Base-by-base conservation (phyloP, 306 rosid species). In the Quercus gilva region DNA sequence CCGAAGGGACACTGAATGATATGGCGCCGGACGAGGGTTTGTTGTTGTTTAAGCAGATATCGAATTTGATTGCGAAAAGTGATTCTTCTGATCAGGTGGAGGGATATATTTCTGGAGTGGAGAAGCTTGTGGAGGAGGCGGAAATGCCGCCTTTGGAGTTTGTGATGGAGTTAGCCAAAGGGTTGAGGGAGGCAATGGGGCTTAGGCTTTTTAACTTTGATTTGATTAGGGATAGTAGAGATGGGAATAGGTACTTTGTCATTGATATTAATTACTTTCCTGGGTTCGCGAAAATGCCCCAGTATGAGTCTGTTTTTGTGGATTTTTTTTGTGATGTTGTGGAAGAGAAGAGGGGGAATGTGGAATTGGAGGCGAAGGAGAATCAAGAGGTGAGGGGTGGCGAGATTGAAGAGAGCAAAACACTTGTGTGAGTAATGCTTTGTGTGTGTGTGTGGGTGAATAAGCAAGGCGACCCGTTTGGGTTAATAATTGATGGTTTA, bases 241-340 rank as follows among this genome's bases (percentile, higher is more conserved):
- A 84, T 57, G 55, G 19, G 0, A 58, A 57, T 23, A 85, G 86
- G 86, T 90, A 90, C 25, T 71, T 61, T 43, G 89, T 90, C 0
- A 86, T 92, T 75, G 97, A 92, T 78, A 86, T 92, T 78, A 92
- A 92, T 68, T 92, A 92, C 84, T 90, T 90, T 74, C 95, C 95
- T 1, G 97, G 97, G n/a, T 92, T 78, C 76, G 89, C 85, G 0
- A 92, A 92, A 49, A 43, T 87, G 73, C 92, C 94, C 4, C 31
- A 71, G 71, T 92, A 74, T 61, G 92, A 89, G 57, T 15, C 69
- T 0, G 79, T 89, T 43, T 37, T 92, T 68, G 89, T 90, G 1
- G 43, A 84, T 49, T 92, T 90, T 77, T 82, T 90, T 80, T 60
- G 79, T 85, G 83, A 79, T 21, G 3, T 80, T 71, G 53, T 87